Percentiles rank a stretch among this genome's conserved stretches.
These are phyloP conservation scores for Fusarium sp. DNA, from an alignment of 2,329 filamentous ascomycete species.

Conservation along the genomic window DNA sequence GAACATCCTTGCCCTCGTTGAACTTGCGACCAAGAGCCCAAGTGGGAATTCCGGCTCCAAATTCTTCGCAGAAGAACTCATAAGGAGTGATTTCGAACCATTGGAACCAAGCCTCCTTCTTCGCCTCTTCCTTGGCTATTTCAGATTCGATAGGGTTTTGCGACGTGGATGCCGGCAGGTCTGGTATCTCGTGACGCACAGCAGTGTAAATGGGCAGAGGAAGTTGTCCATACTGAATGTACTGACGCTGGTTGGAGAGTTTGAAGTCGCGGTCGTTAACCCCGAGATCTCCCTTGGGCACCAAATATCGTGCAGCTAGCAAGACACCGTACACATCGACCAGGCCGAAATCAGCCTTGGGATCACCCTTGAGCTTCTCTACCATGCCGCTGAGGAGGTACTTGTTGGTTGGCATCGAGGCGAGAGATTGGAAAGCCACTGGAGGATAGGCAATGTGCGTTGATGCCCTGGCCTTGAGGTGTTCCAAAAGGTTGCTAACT, in stretches of 20 bases:
- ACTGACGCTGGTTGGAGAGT: conserved; percentile 85
- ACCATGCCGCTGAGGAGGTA: conserved; percentile 88
- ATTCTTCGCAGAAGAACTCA: conserved; percentile 95
- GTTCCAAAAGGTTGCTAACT: conserved; percentile 79
- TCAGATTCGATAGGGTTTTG: conserved; percentile 44
- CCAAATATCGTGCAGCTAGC: conserved; percentile 84
- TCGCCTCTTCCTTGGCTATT: conserved; percentile 57
- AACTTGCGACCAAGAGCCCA: conserved; percentile 93
- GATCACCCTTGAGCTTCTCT: conserved; percentile 86
- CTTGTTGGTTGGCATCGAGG: conserved; percentile 93
- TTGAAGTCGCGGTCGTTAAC: conserved; percentile 87
- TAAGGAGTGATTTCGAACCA: conserved; percentile 98
- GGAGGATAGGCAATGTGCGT: conserved; percentile 95
- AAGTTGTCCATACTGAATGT: conserved; percentile 80
- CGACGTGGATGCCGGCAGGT: conserved; percentile 57
- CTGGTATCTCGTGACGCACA: conserved; percentile 93
- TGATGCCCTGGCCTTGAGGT: conserved; percentile 85
- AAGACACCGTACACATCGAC: conserved; percentile 94
- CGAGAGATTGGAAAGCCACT: conserved; percentile 81
- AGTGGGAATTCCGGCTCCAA: conserved; percentile 90
- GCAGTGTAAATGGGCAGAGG: conserved; percentile 96
- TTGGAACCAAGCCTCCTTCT: conserved; percentile 89
- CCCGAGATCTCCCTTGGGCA: conserved; percentile 81
- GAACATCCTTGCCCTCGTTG: conserved; percentile 68
- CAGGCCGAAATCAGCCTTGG: conserved; percentile 80